Base-by-base conservation (phyloP, 2,329 filamentous ascomycete species). In the Coniochaeta sp. region DNA sequence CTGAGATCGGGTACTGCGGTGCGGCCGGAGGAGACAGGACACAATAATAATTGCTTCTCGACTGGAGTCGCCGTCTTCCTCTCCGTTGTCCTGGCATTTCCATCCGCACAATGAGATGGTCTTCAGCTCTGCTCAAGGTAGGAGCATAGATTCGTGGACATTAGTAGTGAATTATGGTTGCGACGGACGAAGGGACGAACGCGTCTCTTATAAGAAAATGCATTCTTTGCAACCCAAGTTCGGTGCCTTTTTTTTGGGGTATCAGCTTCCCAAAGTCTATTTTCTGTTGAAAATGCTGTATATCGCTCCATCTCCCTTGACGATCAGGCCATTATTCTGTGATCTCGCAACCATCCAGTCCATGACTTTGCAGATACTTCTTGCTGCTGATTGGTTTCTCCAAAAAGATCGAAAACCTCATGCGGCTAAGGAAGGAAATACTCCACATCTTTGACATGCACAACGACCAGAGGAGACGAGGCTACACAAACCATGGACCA, bases 281-380 rank as follows among this genome's bases (percentile, higher is more conserved):
- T 4, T 38, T 12, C 7, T 14, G 34, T 17, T 9, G 38, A 8
- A 26, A 58, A 36, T 44, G 44, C 34, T 58, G 11, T 28, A 44
- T 3, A 16, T 58, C 38, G 38, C 47, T 52, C 24, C 26, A 26
- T 28, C 38, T 14, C 43, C 38, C 19, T 58, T 19, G 19, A 59
- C 57, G 33, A n/a, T 61, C 58, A 57, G 60, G 60, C 60, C 60
- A 61, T 52, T 31, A 57, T 61, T 59, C 58, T 36, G 58, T 61
- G 50, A 60, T 61, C 24, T 40, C 50, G 14, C 38, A 22, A 14
- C 19, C 38, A 56, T 43, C n/a, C 47, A 57, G 47, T 40, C 52
- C 26, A n/a, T 34, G 11, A n/a, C 5, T 38, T 9, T 12, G 17
- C 16, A 31, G 47, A 34, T 19, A n/a, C 22, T 24, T 7, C 8